Evolutionary conservation across 768 basidiomycete genomes (phyloP).

Genomic region (Pilatotrama ljubarskyi): DNA sequence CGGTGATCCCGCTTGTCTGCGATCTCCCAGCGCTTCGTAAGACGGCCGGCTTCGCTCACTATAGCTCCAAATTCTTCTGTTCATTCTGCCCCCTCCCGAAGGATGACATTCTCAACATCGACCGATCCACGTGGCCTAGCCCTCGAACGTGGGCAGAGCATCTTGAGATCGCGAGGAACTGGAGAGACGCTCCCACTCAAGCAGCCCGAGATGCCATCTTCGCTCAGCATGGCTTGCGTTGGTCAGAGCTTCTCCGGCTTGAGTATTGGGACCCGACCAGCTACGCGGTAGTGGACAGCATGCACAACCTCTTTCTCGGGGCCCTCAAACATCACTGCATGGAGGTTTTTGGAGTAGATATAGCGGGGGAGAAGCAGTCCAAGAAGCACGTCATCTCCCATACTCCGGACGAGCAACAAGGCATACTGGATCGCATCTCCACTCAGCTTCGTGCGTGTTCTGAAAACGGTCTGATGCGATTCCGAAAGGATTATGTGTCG

Average conservation of each 20-base stretch:
- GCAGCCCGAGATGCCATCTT: too few species aligned
- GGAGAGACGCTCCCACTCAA: slow-evolving; percentile 22
- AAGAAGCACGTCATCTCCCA: too few species aligned
- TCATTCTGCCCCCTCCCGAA: slow-evolving; percentile 27
- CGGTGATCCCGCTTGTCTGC: slow-evolving; percentile 36
- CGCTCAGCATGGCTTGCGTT: too few species aligned
- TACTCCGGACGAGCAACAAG: too few species aligned
- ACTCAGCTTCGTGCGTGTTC: too few species aligned
- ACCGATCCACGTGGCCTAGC: slow-evolving; percentile 28
- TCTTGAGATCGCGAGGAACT: slow-evolving; percentile 18
- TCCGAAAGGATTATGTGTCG: too few species aligned
- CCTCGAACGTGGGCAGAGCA: slow-evolving; percentile 20
- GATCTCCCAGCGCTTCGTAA: slow-evolving; percentile 39
- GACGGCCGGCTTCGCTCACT: slow-evolving; percentile 30
- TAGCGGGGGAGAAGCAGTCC: too few species aligned
- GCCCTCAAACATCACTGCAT: slow-evolving; percentile 21
- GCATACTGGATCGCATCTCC: too few species aligned
- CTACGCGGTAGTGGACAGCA: slow-evolving; percentile 37
- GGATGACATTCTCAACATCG: slow-evolving; percentile 33
- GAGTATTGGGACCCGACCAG: slow-evolving; percentile 40
- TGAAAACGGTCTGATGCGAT: too few species aligned
- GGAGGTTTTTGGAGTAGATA: too few species aligned
- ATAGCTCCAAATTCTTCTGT: slow-evolving; percentile 30
- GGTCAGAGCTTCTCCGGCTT: slow-evolving; percentile 33
- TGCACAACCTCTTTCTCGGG: slow-evolving; percentile 42